Evolutionary conservation across 202 grass and related monocot species (phyloP), one percentile per base, ranked within the genome.

Genomic region (Tripidium arundinaceum): DNA sequence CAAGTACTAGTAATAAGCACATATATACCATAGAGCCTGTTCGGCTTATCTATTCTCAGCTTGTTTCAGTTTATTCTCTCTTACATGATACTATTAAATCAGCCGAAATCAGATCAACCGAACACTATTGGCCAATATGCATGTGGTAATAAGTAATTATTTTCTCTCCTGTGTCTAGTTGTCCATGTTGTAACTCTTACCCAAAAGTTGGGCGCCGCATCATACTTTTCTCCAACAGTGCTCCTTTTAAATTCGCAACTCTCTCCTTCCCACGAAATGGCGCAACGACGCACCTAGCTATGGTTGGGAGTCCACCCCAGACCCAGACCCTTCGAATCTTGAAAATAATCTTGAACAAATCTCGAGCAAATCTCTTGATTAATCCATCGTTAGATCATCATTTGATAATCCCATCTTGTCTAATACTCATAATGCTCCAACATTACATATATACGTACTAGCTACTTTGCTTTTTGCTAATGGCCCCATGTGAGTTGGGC

Each of bases 401-500:
- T 86, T 76, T 62, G 33, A 22, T 85, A 43, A 85, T 47, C 64
- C 79, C 67, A 50, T 14, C 67, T 82, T 78, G 78, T 37, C 40
- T 81, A 61, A 57, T 57, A 21, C 57, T 36, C 40, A 81, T 61
- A 62, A 61, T 82, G 79, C 38, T 34, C 42, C 37, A 27, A 34
- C 59, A 12, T 38, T 78, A 7, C 46, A 58, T 62, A 78, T 9
- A 9, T 58, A 22, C 1, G 31, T 33, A 33, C 31, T 33, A n/a
- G n/a, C n/a, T 64, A 83, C 65, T 79, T 67, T 43, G 28, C 77
- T 43, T 61, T 61, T 33, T 28, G 12, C 3, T 27, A 39, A 24
- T 42, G 46, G 78, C 62, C 83, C 74, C 87, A 83, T 89, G 83
- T 83, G 74, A 69, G 79, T 83, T 75, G 87, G 74, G 74, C 40